phyloP scores from a whole-genome alignment of 1,139 yeast genomes.

The Taphrina betulina region DNA sequence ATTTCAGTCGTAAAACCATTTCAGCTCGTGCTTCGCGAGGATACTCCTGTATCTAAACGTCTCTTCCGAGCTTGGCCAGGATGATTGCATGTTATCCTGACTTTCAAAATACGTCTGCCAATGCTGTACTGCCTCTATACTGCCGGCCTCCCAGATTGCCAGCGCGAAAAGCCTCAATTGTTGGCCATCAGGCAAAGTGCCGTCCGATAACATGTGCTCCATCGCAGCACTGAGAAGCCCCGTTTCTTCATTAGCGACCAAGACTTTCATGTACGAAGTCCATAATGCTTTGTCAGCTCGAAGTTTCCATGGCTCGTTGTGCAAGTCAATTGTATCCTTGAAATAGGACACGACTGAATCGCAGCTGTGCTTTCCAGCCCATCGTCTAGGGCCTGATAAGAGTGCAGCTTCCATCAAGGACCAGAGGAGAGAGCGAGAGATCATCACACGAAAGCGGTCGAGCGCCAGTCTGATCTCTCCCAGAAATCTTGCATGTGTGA shows the following conservation, averaged over 20 bases:
- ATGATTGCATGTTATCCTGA: not conserved
- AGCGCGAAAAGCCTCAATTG: slow-evolving; percentile 6
- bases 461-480: not conserved
- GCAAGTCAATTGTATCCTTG: not conserved
- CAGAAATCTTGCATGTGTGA: slow-evolving; percentile 1
- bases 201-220: slow-evolving; percentile 4
- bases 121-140: slow-evolving; percentile 1
- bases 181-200: not conserved
- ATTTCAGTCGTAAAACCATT: too few species aligned
- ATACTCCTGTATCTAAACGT: slow-evolving; percentile 3
- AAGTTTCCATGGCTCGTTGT: slow-evolving; percentile 9
- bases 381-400: slow-evolving; percentile 5
- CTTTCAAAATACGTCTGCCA: slow-evolving; percentile 22
- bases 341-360: not conserved
- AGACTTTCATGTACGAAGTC: slow-evolving; percentile 13
- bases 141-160: slow-evolving; percentile 24
- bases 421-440: slow-evolving; percentile 10
- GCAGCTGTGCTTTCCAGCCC: slow-evolving; percentile 1
- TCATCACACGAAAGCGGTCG: not conserved
- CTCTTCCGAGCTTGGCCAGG: slow-evolving; percentile 14
- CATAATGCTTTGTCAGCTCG: slow-evolving; percentile 4
- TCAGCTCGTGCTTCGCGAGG: not conserved
- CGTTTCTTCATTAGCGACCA: slow-evolving; percentile 15
- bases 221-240: slow-evolving; percentile 10
- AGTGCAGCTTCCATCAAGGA: slow-evolving; percentile 18